Evolutionary conservation across 2,329 filamentous ascomycete species (phyloP).

Genomic region (Penicillium sp.): DNA sequence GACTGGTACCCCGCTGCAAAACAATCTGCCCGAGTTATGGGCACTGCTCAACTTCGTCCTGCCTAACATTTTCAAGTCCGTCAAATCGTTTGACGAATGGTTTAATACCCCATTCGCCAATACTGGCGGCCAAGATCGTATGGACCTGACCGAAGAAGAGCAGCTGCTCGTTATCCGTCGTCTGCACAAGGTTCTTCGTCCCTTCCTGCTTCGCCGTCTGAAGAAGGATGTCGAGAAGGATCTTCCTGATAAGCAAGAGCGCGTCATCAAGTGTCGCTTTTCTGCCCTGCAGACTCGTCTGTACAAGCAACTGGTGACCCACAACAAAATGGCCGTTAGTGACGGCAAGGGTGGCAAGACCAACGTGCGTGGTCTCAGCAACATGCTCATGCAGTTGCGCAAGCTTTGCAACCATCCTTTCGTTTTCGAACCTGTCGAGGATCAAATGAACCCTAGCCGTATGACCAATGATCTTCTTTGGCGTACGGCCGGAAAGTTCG

Average conservation of each 20-base stretch:
- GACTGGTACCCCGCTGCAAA: conserved; percentile 95
- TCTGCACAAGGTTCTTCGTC: conserved; percentile 94
- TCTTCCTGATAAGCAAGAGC: conserved; percentile 96
- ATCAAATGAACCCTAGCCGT: conserved; percentile 91
- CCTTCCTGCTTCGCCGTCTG: conserved; percentile 94
- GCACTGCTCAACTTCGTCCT: conserved; percentile 97
- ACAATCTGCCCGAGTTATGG: conserved; percentile 95
- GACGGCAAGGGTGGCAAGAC: conserved; percentile 96
- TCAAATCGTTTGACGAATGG: conserved; percentile 99
- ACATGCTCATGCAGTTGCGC: conserved; percentile 99
- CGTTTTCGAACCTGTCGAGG: conserved; percentile 96
- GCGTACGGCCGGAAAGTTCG: conserved; percentile 96
- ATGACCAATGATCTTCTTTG: conserved; percentile 91
- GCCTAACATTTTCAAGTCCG: conserved; percentile 98
- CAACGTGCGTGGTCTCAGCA: conserved; percentile 90
- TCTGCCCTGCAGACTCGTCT: conserved; percentile 90
- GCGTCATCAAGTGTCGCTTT: conserved; percentile 99
- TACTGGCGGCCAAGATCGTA: conserved; percentile 96
- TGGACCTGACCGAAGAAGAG: conserved; percentile 99
- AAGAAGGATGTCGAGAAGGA: conserved; percentile 99
- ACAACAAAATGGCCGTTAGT: conserved; percentile 91
- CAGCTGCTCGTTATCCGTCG: conserved; percentile 97
- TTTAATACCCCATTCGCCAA: conserved; percentile 99
- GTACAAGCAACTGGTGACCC: conserved; percentile 95
- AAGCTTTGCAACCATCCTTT: conserved; percentile 99